A percentile compares a stretch with the other conserved stretches of the same genome.
These are phyloP conservation scores for Calocera cornea DNA, from an alignment of 768 basidiomycete species.

Conservation along the genomic window DNA sequence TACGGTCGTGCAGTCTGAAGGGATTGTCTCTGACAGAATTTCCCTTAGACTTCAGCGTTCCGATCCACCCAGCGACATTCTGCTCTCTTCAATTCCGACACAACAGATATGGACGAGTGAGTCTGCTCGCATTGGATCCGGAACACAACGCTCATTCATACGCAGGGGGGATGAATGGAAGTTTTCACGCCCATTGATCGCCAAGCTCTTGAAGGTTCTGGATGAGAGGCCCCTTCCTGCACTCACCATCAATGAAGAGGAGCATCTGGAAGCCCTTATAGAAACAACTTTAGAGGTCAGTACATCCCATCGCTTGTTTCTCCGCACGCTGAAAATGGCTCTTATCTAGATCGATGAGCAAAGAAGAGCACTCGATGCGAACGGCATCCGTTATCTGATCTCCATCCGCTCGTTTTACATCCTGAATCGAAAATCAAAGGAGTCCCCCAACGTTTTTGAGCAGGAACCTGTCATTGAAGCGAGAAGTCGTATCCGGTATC, in stretches of 20 bases:
- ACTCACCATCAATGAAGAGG: constrained; percentile 65
- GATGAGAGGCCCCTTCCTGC: constrained; percentile 53
- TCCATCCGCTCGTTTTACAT: constrained; percentile 88
- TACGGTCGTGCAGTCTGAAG: no score
- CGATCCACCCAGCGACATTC: constrained; percentile 1
- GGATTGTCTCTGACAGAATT: background rate
- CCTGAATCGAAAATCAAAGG: constrained; percentile 42
- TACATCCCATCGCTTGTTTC: constrained; percentile 8
- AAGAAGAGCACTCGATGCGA: constrained; percentile 76
- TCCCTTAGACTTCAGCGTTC: background rate
- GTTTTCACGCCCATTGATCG: constrained; percentile 50
- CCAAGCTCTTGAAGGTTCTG: constrained; percentile 47
- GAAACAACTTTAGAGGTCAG: constrained; percentile 75
- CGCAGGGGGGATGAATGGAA: constrained; percentile 31
- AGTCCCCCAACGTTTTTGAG: constrained; percentile 27
- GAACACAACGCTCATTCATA: no score
- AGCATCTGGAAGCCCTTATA: constrained; percentile 69
- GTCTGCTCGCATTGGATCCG: background rate
- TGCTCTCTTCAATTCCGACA: background rate
- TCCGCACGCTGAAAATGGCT: constrained; percentile 7
- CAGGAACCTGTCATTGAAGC: background rate
- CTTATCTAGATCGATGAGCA: constrained; percentile 74
- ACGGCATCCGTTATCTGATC: constrained; percentile 84
- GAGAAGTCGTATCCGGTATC: constrained; percentile 50
- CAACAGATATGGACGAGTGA: background rate